phyloP scores from a whole-genome alignment of 192 early-diverging fungal genomes.

The Coemansia sp. region DNA sequence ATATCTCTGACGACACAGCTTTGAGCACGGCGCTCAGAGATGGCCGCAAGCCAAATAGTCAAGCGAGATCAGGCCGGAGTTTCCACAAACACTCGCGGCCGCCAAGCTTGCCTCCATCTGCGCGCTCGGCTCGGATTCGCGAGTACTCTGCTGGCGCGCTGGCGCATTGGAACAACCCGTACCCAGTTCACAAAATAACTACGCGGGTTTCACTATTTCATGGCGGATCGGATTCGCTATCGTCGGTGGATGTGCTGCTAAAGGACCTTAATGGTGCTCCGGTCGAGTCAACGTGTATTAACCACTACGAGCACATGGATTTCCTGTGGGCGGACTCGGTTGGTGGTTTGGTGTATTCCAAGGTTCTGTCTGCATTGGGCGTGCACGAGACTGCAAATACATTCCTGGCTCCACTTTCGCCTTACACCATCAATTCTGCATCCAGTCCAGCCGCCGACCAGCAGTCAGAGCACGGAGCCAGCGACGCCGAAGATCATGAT shows the following conservation, averaged over 20 bases:
- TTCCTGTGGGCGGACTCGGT: slow-evolving; percentile 56
- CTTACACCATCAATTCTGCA: background rate
- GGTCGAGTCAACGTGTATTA: slow-evolving; percentile 60
- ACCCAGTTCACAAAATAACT: slow-evolving; percentile 61
- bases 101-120: slow-evolving; percentile 19
- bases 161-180: slow-evolving; percentile 58
- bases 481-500: background rate
- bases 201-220: slow-evolving; percentile 92
- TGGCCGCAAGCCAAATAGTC: background rate
- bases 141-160: slow-evolving; percentile 62
- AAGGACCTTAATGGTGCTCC: slow-evolving; percentile 51
- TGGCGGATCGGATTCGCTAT: slow-evolving; percentile 82
- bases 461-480: background rate
- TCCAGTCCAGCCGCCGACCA: background rate
- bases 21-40: background rate
- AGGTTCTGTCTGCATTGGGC: slow-evolving; percentile 36
- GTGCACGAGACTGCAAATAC: slow-evolving; percentile 15
- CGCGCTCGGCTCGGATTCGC: slow-evolving; percentile 49
- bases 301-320: slow-evolving; percentile 80
- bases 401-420: slow-evolving; percentile 6
- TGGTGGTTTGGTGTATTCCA: slow-evolving; percentile 42
- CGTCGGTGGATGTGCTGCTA: slow-evolving; percentile 64
- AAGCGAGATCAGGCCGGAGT: background rate
- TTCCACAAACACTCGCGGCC: slow-evolving; percentile 22
- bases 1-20: background rate